Evolutionary conservation across 352 stramenopile genomes (phyloP).

Genomic region (Phytophthora aleatoria): DNA sequence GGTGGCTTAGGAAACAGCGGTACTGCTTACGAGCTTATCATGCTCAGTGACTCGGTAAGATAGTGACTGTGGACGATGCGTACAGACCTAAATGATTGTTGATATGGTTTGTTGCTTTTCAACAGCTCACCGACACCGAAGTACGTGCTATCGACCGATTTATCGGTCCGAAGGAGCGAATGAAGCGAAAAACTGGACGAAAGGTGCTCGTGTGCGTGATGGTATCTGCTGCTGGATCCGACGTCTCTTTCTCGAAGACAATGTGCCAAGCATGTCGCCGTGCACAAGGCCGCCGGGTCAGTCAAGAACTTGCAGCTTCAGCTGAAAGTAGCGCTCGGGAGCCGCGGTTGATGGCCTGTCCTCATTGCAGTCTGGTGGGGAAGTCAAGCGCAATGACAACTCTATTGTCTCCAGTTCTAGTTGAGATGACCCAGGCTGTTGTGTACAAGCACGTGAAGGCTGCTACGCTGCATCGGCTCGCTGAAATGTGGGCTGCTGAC

Average conservation of each 20-base stretch:
- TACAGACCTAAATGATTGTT: not conserved
- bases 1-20: conserved; percentile 2
- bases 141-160: conserved; percentile 56
- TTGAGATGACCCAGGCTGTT: conserved; percentile 40
- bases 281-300: conserved; percentile 57
- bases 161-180: conserved; percentile 45
- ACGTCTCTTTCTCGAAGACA: conserved; percentile 50
- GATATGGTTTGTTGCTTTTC: not conserved
- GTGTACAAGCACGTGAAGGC: conserved; percentile 59
- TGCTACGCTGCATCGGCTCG: conserved; percentile 61
- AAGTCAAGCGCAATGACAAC: conserved; percentile 18
- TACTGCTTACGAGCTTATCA: conserved; percentile 51
- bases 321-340: conserved; percentile 15
- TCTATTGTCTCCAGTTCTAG: conserved; percentile 38
- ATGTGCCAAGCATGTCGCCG: conserved; percentile 58
- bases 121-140: conserved; percentile 55
- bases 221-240: conserved; percentile 37
- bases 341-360: conserved; percentile 45
- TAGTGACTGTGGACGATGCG: not conserved
- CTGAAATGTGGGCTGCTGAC: conserved; percentile 39
- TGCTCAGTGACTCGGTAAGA: conserved; percentile 61
- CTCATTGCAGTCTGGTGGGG: conserved; percentile 50
- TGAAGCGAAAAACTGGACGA: conserved; percentile 17
- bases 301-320: conserved; percentile 26
- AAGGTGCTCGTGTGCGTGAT: conserved; percentile 55